Base-by-base conservation (phyloP, 371 early-diverging fungal genomes). In the Coemansia sp. region DNA sequence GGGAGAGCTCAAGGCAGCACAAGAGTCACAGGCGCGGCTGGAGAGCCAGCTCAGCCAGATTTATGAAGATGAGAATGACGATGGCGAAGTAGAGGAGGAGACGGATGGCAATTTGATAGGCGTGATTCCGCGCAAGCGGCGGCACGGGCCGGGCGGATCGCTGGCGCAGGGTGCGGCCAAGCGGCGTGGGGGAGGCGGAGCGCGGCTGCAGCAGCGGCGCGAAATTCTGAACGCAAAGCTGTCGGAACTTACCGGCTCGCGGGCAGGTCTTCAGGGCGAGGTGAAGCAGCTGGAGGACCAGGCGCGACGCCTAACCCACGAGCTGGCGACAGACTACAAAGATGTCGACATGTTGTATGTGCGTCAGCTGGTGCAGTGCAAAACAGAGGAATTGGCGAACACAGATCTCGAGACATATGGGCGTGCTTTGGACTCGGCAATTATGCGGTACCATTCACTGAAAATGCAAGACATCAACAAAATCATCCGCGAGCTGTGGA, bases 381-480 rank as follows among this genome's bases (percentile, higher is more conserved):
- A 89, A 84, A 89, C 90, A 6, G 86, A 85, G 4, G 92, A 95
- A 71, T 65, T 97, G 69, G 91, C 91, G 0, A 62, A 85, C 52
- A 64, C 72, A 1, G 99, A 99, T 80, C 72, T 98, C 30, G 94
- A 96, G 51, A 90, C 86, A 55, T 96, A 94, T 67, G 81, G 89
- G 16, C 90, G 88, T 71, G 94, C 93, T 1, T 79, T 99, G 5
- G 96, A 99, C 61, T 82, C 81, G 18, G 95, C 97, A 1, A 97
- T 99, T 64, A 90, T 97, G 87, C 87, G 91, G 53, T 99, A 91
- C 80, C 99, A 99, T 73, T 84, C 93, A 6, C 69, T 89, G 44
- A 99, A 99, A 77, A 99, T 99, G 93, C 90, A 92, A 56, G 98
- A 99, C 79, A 87, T 99, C 70, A 99, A 99, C 84, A 89, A 91